A percentile compares a stretch with the other conserved stretches of the same genome.
phyloP scores from a whole-genome alignment of 163 green algal genomes.

The Scenedesmus sp. region DNA sequence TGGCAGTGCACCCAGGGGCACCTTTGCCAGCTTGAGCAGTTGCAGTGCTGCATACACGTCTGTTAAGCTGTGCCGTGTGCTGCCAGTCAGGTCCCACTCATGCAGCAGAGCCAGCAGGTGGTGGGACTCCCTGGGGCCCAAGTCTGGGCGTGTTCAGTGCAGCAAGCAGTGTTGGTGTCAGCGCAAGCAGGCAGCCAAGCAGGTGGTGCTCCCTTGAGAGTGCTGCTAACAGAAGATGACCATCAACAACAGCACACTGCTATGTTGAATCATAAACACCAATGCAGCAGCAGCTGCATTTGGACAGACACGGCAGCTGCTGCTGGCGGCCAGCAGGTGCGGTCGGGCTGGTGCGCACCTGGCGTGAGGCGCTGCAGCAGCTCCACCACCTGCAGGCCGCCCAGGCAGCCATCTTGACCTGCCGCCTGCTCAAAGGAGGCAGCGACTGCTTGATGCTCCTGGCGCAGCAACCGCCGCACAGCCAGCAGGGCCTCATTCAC shows the following conservation, averaged over 20 bases:
- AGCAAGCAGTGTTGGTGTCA: neutral
- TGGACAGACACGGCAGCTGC: neutral
- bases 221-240: neutral
- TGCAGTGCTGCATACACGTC: constrained; percentile 60
- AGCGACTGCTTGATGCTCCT: constrained; percentile 23
- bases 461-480: constrained; percentile 54
- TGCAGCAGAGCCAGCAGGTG: constrained; percentile 69
- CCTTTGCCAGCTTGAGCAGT: neutral
- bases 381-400: constrained; percentile 61
- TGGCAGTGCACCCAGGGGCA: neutral
- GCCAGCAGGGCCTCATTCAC: constrained; percentile 67
- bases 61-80: constrained; percentile 48
- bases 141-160: constrained; percentile 53
- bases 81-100: constrained; percentile 68
- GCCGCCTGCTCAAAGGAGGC: constrained; percentile 61
- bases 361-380: constrained; percentile 60
- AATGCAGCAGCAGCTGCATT: neutral
- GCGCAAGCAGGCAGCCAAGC: neutral
- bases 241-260: neutral
- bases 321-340: neutral
- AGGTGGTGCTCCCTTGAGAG: neutral
- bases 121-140: constrained; percentile 63
- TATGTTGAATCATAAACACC: neutral
- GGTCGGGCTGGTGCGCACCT: constrained; percentile 30
- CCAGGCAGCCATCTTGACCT: constrained; percentile 60